Conservation (phyloP, 148 eudicot species). For the Euryodendron excelsum region DNA sequence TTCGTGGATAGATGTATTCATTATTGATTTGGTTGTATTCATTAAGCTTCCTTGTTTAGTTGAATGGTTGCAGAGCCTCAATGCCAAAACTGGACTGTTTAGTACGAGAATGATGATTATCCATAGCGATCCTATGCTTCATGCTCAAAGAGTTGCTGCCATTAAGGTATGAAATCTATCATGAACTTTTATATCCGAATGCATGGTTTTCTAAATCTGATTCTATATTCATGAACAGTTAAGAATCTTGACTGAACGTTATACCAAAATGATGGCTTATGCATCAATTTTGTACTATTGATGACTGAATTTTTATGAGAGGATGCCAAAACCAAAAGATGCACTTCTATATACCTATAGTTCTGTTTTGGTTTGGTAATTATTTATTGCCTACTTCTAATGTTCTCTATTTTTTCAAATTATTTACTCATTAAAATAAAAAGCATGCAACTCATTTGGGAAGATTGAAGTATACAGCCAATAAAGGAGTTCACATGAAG, state of each 20-base stretch:
- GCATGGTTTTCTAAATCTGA: background rate
- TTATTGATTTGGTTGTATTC: constrained; percentile 27
- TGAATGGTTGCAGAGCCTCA: constrained; percentile 97
- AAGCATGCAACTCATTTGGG: background rate
- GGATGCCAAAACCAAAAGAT: background rate
- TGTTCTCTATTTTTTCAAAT: background rate
- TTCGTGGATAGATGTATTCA: background rate
- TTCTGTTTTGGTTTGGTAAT: background rate
- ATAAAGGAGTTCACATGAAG: background rate
- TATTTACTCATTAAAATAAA: background rate
- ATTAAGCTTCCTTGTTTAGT: constrained; percentile 70
- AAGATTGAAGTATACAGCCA: background rate
- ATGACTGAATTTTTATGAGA: background rate
- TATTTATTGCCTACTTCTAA: background rate
- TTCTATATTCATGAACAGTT: background rate
- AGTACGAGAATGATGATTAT: constrained; percentile 95
- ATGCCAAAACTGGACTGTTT: constrained; percentile 89
- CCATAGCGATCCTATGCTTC: constrained; percentile 80
- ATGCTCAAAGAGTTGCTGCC: constrained; percentile 90
- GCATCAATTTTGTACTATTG: background rate
- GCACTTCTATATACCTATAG: background rate
- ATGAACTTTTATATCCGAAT: background rate
- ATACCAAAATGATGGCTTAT: background rate
- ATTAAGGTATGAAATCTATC: constrained; percentile 56
- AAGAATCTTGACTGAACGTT: background rate